Conservation (phyloP, 805 yeast species). For the Lipomyces yamadae region DNA sequence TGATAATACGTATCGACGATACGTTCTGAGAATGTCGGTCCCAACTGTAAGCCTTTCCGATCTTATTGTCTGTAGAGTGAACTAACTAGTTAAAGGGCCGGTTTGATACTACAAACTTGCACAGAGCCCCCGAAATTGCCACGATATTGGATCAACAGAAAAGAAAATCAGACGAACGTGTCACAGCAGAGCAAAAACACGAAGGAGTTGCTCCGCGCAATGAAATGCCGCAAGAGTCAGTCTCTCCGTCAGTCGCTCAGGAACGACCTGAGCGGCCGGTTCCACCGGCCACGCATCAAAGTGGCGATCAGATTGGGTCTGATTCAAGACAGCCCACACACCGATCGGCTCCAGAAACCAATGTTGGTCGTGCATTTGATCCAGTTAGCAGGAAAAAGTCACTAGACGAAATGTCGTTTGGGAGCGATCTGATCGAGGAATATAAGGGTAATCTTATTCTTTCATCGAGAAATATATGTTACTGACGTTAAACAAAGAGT, state of each 20-base stretch:
- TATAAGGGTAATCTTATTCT: constrained; percentile 19
- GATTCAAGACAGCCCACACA: neutral
- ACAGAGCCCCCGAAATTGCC: neutral
- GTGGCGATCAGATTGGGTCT: neutral
- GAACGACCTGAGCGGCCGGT: neutral
- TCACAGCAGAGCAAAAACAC: neutral
- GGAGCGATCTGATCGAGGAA: constrained; percentile 30
- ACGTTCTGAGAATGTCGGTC: constrained; percentile 36
- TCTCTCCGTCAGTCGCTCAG: neutral
- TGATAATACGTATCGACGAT: constrained; percentile 41
- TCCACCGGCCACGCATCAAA: neutral
- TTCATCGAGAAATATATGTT: neutral
- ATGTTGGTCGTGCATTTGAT: constrained; percentile 11
- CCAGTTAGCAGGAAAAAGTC: constrained; percentile 9
- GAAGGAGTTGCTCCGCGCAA: neutral
- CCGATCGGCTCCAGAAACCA: neutral
- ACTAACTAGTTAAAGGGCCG: neutral
- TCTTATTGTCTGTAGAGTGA: neutral
- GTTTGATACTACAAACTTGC: constrained; percentile 6
- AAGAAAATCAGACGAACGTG: neutral
- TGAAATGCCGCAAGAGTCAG: neutral
- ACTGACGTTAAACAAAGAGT: constrained; percentile 3
- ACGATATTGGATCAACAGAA: constrained; percentile 5
- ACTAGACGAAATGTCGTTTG: constrained; percentile 23
- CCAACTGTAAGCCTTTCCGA: constrained; percentile 24